Evolutionary conservation across 1,139 yeast species (phyloP).

Genomic region (Nakaseomyces sp.): DNA sequence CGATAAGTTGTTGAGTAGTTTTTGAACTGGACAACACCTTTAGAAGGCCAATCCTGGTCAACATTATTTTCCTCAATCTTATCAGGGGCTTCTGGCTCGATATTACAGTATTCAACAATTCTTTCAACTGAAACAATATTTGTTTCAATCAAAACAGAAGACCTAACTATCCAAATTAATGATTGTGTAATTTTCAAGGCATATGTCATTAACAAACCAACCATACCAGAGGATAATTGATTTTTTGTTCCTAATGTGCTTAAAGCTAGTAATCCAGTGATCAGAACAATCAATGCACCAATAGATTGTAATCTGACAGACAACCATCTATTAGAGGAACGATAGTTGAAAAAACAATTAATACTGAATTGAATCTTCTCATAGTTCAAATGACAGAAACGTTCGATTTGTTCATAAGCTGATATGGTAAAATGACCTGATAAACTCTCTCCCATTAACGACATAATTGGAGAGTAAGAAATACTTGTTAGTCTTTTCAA

Average conservation of each 20-base stretch:
- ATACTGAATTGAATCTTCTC: conserved; percentile 57
- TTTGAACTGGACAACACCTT: conserved; percentile 49
- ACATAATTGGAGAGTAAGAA: conserved; percentile 52
- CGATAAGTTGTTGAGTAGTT: conserved; percentile 59
- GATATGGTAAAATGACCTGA: conserved; percentile 52
- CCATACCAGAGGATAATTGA: conserved; percentile 54
- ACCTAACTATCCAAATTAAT: conserved; percentile 52
- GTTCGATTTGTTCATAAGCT: conserved; percentile 44
- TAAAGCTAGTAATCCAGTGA: conserved; percentile 52
- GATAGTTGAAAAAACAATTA: conserved; percentile 46
- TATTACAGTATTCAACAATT: conserved; percentile 58
- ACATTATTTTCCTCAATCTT: conserved; percentile 33
- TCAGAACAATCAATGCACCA: conserved; percentile 54
- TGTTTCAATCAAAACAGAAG: conserved; percentile 66
- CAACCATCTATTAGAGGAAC: conserved; percentile 65
- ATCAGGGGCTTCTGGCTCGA: conserved; percentile 49
- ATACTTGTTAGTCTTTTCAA: conserved; percentile 45
- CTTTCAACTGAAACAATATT: conserved; percentile 72
- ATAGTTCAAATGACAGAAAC: conserved; percentile 48
- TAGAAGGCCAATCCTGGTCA: conserved; percentile 46
- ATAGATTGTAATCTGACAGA: conserved; percentile 59
- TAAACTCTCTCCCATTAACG: conserved; percentile 55
- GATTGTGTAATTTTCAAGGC: conserved; percentile 56
- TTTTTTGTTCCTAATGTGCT: conserved; percentile 42
- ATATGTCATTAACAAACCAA: conserved; percentile 67